Percentiles rank a stretch among this genome's conserved stretches.
These are phyloP conservation scores for Nothopassalora personata DNA, from an alignment of 2,329 filamentous ascomycete species.

Conservation along the genomic window DNA sequence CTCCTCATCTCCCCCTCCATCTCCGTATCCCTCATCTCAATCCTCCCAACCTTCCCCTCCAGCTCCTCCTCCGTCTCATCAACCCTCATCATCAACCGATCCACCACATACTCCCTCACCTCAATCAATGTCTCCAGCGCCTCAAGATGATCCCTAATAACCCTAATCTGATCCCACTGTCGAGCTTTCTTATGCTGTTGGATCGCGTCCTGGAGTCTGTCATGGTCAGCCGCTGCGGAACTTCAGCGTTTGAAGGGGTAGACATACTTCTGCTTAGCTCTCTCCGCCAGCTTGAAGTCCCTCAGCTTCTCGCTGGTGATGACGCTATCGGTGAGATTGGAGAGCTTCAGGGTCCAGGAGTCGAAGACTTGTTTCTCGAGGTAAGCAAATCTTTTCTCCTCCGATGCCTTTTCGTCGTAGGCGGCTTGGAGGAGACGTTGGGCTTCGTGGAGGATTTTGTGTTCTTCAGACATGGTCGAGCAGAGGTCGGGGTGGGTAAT, in stretches of 20 bases:
- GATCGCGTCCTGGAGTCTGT: neutral
- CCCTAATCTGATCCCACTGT: neutral
- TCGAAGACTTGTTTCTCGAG: neutral
- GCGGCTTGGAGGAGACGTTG: neutral
- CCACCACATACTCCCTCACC: neutral
- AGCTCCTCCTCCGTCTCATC: neutral
- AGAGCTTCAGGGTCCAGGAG: neutral
- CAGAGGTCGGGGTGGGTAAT: neutral
- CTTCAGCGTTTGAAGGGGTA: too few relatives aligned
- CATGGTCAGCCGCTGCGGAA: too few relatives aligned
- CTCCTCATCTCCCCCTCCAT: neutral
- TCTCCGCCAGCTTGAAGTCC: neutral
- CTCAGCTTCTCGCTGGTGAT: neutral
- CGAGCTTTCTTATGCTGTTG: neutral
- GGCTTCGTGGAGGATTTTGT: neutral
- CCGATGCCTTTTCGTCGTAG: neutral
- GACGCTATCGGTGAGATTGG: neutral
- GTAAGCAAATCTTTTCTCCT: neutral
- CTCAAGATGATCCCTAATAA: neutral
- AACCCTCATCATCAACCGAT: neutral
- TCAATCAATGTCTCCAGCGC: neutral
- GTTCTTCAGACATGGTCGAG: neutral
- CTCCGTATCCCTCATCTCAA: neutral
- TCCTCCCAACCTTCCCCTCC: neutral
- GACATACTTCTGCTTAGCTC: neutral